Conservation (phyloP, 768 basidiomycete genomes). For the Russula foetens region DNA sequence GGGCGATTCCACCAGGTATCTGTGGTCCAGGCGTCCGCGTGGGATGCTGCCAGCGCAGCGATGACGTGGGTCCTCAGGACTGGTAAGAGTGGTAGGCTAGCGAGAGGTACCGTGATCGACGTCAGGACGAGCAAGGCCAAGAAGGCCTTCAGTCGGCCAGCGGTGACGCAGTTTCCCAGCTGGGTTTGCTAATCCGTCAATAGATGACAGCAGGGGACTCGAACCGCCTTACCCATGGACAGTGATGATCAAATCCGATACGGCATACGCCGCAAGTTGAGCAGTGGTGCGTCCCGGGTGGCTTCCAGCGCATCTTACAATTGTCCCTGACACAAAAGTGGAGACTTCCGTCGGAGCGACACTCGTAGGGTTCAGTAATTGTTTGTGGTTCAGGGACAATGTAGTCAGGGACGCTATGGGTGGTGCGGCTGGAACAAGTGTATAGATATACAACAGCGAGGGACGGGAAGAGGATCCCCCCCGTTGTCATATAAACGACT, state of each 20-base stretch:
- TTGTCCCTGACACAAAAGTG: constrained; percentile 15
- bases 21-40: constrained; percentile 15
- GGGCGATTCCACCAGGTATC: constrained; percentile 19
- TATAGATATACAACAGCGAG: constrained; percentile 9
- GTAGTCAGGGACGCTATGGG: constrained; percentile 19
- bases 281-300: constrained; percentile 21
- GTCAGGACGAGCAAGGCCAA: constrained; percentile 17
- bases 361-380: constrained; percentile 19
- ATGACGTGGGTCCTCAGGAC: constrained; percentile 10
- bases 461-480: constrained; percentile 7
- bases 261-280: constrained; percentile 22
- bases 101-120: constrained; percentile 15
- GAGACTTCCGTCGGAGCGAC: constrained; percentile 15
- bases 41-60: constrained; percentile 14
- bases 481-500: constrained; percentile 11
- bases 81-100: constrained; percentile 9
- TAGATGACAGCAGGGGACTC: neutral
- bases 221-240: constrained; percentile 19
- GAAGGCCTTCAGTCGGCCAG: constrained; percentile 17
- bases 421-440: constrained; percentile 14
- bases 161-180: constrained; percentile 22
- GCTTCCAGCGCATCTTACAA: constrained; percentile 21
- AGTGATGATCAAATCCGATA: constrained; percentile 23
- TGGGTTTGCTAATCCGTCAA: neutral
- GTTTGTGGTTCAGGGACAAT: constrained; percentile 25